Evolutionary conservation across 2,329 filamentous ascomycete species (phyloP).

Genomic region (Aureobasidium musti): DNA sequence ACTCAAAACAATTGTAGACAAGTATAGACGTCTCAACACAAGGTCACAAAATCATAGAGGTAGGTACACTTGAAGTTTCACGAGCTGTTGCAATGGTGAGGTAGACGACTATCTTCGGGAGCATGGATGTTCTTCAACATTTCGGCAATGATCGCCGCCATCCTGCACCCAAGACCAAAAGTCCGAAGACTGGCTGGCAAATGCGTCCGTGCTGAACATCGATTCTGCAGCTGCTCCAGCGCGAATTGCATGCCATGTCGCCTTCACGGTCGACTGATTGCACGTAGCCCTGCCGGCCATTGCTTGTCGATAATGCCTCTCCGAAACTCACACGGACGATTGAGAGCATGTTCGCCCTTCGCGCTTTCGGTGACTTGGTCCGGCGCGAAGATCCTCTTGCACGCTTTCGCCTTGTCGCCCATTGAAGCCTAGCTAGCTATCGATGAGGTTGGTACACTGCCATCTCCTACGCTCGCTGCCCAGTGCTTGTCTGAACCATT

Average conservation of each 20-base stretch:
- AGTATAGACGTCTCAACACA: background rate
- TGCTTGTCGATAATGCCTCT: constrained; percentile 19
- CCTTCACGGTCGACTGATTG: constrained; percentile 1
- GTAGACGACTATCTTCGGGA: constrained; percentile 19
- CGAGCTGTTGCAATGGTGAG: constrained; percentile 23
- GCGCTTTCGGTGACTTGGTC: constrained; percentile 17
- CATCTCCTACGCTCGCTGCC: constrained; percentile 14
- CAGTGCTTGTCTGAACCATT: constrained; percentile 24
- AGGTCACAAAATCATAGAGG: background rate
- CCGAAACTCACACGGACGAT: constrained; percentile 18
- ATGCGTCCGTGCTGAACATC: constrained; percentile 12
- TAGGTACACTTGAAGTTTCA: background rate
- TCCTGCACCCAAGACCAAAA: constrained; percentile 25
- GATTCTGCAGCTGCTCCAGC: constrained; percentile 3
- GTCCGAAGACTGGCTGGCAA: constrained; percentile 16
- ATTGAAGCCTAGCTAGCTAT: constrained; percentile 19
- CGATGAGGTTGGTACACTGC: constrained; percentile 18
- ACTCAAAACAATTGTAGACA: background rate
- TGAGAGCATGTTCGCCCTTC: constrained; percentile 22
- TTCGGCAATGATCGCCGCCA: constrained; percentile 17
- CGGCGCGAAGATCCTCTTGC: constrained; percentile 24
- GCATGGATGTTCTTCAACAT: constrained; percentile 14
- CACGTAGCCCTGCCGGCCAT: constrained; percentile 14
- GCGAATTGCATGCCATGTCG: background rate
- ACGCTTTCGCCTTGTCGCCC: constrained; percentile 17